Evolutionary conservation across 805 yeast species (phyloP), one percentile per base, ranked within the genome.

Genomic region (Millerozyma miso): DNA sequence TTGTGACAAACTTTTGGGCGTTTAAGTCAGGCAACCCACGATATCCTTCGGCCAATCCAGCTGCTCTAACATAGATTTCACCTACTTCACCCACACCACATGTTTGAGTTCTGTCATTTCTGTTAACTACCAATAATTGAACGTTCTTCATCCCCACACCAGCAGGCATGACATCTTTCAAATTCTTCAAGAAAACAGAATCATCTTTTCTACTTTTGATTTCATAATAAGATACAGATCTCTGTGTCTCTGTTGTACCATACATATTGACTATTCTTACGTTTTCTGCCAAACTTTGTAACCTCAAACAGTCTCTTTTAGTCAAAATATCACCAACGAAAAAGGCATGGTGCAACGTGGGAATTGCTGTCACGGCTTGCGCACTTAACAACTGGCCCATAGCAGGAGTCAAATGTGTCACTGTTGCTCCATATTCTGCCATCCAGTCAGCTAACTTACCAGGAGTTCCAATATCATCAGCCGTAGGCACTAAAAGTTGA

Each of bases 81-180:
- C 99, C 99, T 47, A 93, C 93, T 67, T 93, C 99, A 52, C 99
- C 99, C 50, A 93, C 89, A 65, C 97, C 99, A 73, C 99, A 93
- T 5, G 93, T 80, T 67, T 88, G 95, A 15, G 88, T 76, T 45
- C 85, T 77, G 56, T 91, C 96, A 55, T 86, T 73, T 61, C 98
- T 76, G 71, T 95, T 93, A 33, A 93, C 97, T 46, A 93, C 96
- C 44, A 95, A 74, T 45, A 93, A 71, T 63, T 93, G 99, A 33
- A 93, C 99, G 58, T 93, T 90, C 45, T 77, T 65, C 99, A 93
- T 93, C 63, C 99, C 99, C 54, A 80, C 83, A 49, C 99, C 99
- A 14, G 99, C 99, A 42, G 99, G 98, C 85, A 93, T 89, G 42
- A 88, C 85, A 56, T 93, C 98, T 65, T 95, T 93, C 68, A 88